These are phyloP conservation scores for Xylaria cubensis DNA, from an alignment of 495 filamentous ascomycete species.

Conservation along the genomic window DNA sequence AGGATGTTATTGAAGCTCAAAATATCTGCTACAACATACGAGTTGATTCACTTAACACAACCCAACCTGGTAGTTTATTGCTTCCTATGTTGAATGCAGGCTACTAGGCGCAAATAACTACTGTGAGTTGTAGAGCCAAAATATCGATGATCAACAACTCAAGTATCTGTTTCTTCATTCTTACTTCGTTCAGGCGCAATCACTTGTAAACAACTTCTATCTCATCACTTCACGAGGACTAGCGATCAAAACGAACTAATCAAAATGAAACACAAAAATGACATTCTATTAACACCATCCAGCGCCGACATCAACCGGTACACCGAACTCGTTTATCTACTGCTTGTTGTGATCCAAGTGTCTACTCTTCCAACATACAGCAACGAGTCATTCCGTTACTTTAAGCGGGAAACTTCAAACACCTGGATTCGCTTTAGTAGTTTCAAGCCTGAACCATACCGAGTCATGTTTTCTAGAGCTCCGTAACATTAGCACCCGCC, in stretches of 20 bases:
- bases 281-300: background rate
- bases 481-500: background rate
- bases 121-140: background rate
- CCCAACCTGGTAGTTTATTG: background rate
- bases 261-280: background rate
- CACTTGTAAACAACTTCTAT: background rate
- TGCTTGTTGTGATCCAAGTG: background rate
- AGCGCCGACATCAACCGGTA: background rate
- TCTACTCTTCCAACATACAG: background rate
- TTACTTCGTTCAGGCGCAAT: too few relatives aligned
- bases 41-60: background rate
- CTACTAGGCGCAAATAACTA: background rate
- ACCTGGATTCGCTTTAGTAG: background rate
- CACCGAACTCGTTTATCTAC: background rate
- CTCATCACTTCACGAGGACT: background rate
- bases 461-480: slow-evolving; percentile 1
- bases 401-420: background rate
- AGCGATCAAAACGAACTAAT: background rate
- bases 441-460: background rate
- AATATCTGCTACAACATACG: background rate
- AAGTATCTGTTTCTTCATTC: background rate
- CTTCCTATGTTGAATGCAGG: background rate
- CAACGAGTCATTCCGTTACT: slow-evolving; percentile 3
- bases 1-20: background rate
- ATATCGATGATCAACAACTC: background rate